Conservation (phyloP, 192 early-diverging fungal species). For the Chytriomyces hyalinus region DNA sequence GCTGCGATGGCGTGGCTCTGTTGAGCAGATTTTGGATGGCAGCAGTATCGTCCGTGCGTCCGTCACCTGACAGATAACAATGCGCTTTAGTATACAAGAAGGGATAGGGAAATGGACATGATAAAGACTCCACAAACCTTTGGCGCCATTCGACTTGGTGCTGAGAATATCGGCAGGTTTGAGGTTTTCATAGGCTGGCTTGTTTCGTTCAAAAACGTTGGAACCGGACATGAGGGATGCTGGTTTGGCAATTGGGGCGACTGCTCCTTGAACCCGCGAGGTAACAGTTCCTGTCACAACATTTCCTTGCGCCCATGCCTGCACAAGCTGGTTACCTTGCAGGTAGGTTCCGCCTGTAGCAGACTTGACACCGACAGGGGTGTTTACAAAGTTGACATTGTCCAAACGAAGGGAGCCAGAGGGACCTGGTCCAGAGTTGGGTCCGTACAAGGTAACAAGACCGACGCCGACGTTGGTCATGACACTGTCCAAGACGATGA, state of each 20-base stretch:
- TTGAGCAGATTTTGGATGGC: constrained; percentile 39
- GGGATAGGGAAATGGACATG: too few species aligned
- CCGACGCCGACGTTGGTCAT: constrained; percentile 40
- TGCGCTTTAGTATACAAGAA: not conserved
- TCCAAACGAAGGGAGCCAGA: constrained; percentile 41
- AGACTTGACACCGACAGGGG: constrained; percentile 33
- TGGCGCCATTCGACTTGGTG: constrained; percentile 46
- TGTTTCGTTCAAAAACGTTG: constrained; percentile 32
- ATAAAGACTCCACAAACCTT: constrained; percentile 13
- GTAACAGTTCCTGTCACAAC: not conserved
- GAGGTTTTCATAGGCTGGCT: constrained; percentile 46
- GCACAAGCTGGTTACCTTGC: constrained; percentile 32
- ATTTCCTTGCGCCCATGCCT: not conserved
- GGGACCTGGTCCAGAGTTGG: not conserved
- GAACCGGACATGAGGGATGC: constrained; percentile 21
- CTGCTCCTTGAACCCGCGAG: not conserved
- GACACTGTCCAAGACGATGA: constrained; percentile 44
- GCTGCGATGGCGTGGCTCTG: constrained; percentile 5
- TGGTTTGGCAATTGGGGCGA: constrained; percentile 30
- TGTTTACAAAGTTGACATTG: constrained; percentile 37
- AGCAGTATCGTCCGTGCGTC: constrained; percentile 46
- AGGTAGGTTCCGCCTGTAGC: constrained; percentile 19
- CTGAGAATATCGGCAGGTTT: constrained; percentile 23
- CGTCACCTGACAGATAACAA: constrained; percentile 33
- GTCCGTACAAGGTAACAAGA: constrained; percentile 23